Evolutionary conservation across 371 early-diverging fungal genomes (phyloP), one percentile per base, ranked within the genome.

Genomic region (Zancudomyces culisetae): DNA sequence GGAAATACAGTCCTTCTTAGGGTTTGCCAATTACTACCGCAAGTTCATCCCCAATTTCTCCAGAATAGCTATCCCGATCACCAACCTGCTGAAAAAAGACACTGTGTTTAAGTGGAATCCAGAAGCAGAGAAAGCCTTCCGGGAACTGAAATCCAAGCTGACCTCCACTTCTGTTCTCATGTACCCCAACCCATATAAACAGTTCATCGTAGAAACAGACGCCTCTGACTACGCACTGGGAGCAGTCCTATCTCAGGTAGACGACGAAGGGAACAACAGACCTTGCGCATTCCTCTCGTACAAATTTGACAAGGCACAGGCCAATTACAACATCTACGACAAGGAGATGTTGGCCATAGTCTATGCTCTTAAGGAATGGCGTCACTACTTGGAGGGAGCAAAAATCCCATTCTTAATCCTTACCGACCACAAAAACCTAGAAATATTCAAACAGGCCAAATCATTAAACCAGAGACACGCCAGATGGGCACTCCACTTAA

Each of bases 11-110:
- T 51, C 47, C 1, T 76, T 80, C 55, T 55, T 76, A 0, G 79
- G 80, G 0, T 56, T 73, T 20, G 54, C 64, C 4, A 72, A 72
- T 20, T 79, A 61, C 54, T 74, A 75, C 59, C 60, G 65, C 0
- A 55, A 68, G 1, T 78, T 75, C 46, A 70, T 79, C 4, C 27
- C 43, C 1, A 27, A 64, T 20, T 75, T 60, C 51, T 55, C 76
- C 1, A 2, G 62, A 13, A 55, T 71, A 2, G 62, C 69, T 0
- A 15, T 35, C 4, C 73, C 71, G 1, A 19, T 78, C 1, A 64
- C 68, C 0, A 46, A 61, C 12, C 56, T 74, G 1, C 21, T 63
- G 1, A 60, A 61, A 51, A 64, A 69, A 24, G 56, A 67, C n/a
- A 43, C 45, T 8, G 35, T 27, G 0, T 68, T 73, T 47, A 4